Evolutionary conservation across 345 rosid genomes (phyloP), one percentile per base, ranked within the genome.

Genomic region (Heritiera littoralis): DNA sequence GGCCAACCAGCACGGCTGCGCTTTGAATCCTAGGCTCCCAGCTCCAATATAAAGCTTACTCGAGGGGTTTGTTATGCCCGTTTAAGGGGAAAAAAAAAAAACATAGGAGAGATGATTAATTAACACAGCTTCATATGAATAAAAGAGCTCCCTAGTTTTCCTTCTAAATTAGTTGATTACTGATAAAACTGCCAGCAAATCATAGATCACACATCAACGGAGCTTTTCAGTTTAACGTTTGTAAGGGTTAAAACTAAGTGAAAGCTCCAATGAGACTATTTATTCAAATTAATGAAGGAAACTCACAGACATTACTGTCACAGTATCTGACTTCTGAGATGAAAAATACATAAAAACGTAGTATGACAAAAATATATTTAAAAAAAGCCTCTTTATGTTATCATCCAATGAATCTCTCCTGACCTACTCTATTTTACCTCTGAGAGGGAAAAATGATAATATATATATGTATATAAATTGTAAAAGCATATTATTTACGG

Each of bases 401-500:
- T 69, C 35, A 68, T 75, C 67, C 28, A 23, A 23, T 23, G 28
- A 23, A 23, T 23, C 28, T 23, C 28, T 23, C 52, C 35, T 74
- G 59, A 78, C 17, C 76, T 41, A 45, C 32, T 48, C 28, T 7
- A 14, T 54, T 55, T 30, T 51, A 63, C 30, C 23, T 65, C 56
- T 32, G 13, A 11, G 6, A 23, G 13, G 23, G 20, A 28, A 43
- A 71, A 43, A 28, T 30, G 9, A 67, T n/a, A 23, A 23, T 23
- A 23, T 23, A 23, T 23, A 23, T 23, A 23, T 23, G 28, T 23
- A 30, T 14, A 54, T 30, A 2, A 14, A 7, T 6, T 14, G 43
- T 7, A 75, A 58, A 65, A 6, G 63, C 14, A 30, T 68, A 49
- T 66, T 72, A 80, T 83, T 63, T 79, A 79, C 67, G 78, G 52